Evolutionary conservation across 768 basidiomycete species (phyloP), one percentile per base, ranked within the genome.

Genomic region (Kondoa subrosea): DNA sequence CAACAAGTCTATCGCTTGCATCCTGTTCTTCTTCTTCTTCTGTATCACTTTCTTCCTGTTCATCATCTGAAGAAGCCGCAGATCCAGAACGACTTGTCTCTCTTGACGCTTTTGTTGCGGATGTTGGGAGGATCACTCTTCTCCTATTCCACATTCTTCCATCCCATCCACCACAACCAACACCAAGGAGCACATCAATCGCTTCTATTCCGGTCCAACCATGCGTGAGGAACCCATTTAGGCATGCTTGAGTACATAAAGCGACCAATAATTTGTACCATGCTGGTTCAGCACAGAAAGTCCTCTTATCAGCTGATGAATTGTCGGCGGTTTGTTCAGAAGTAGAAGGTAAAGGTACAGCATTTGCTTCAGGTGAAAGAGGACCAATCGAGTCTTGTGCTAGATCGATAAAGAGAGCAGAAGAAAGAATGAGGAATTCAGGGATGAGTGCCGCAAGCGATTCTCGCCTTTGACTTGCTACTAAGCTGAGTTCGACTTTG

Each of bases 191-290:
- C 68, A 85, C 83, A 72, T 88, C 85, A 12, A 85, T 81, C 3
- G 85, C 84, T 50, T 84, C 82, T 0, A 82, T 77, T 0, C 89
- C 88, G 31, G 81, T 81, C 89, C 89, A 92, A 0, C 86, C 85
- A 12, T 84, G 85, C 1, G 84, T 85, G 58, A 91, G 80, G 74
- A 91, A 91, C 0, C 89, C 89, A 73, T 92, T 88, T 64, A 91
- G 77, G 25, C 85, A 86, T 0, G 88, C 88, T n/a, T 89, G 83
- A 3, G 88, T 88, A 31, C 89, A 79, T 27, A 92, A 78, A 1
- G 87, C 85, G 0, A 83, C 83, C 17, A 90, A 80, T 15, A 92
- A 80, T 77, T 86, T 81, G 76, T 89, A 91, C 89, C 89, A 91
- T 71, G 85, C 84, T 29, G 82, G 78, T 30, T 87, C 85, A 0